Percentiles rank a stretch among this genome's conserved stretches.
Evolutionary conservation across 345 rosid genomes (phyloP).

Genomic region (Camelina laxa): DNA sequence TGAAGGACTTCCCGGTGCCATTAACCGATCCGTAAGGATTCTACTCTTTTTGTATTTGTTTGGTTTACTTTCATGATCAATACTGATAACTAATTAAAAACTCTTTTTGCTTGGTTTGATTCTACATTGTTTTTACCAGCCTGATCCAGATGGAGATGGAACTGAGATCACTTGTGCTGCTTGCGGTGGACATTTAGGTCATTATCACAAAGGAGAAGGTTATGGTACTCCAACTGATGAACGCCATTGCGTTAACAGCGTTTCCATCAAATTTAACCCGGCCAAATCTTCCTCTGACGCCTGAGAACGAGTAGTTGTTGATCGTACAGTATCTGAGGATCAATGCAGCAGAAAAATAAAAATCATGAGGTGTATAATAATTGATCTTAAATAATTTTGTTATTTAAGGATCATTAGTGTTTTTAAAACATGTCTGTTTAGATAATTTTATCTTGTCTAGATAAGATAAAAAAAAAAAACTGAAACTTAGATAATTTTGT

Average conservation of each 20-base stretch:
- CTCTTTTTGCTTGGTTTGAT: slow-evolving; percentile 12
- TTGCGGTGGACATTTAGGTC: slow-evolving; percentile 89
- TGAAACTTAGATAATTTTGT: too few species aligned
- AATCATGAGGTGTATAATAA: background rate
- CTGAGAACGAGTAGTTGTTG: background rate
- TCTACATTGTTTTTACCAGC: slow-evolving; percentile 43
- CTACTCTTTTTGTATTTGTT: background rate
- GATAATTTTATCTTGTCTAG: background rate
- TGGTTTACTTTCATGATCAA: background rate
- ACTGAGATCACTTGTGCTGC: slow-evolving; percentile 82
- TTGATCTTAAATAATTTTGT: background rate
- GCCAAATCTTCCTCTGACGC: background rate
- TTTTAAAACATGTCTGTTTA: background rate
- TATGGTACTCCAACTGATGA: slow-evolving; percentile 76
- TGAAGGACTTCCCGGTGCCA: slow-evolving; percentile 86
- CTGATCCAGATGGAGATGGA: slow-evolving; percentile 83
- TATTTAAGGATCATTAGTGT: background rate
- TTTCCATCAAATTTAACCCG: slow-evolving; percentile 65
- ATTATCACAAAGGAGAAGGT: slow-evolving; percentile 87
- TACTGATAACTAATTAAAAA: background rate
- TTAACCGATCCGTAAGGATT: slow-evolving; percentile 54
- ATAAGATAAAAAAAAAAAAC: too few species aligned
- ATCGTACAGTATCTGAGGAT: background rate
- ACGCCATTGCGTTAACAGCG: slow-evolving; percentile 86
- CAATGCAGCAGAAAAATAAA: background rate